These are phyloP conservation scores for Alternaria alternata DNA, from an alignment of 2,329 filamentous ascomycete genomes.

Conservation along the genomic window DNA sequence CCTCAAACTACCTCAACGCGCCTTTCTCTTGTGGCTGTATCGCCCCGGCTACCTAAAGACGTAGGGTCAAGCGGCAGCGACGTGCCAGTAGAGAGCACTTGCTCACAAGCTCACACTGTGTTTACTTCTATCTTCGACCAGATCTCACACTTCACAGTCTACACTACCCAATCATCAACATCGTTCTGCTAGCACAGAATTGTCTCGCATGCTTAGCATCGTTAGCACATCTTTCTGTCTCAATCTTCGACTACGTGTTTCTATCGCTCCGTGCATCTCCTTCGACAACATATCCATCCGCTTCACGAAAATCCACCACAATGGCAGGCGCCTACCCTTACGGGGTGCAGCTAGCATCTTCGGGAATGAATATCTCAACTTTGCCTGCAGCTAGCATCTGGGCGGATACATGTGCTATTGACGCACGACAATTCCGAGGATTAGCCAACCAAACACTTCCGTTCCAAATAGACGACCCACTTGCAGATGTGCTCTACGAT, in stretches of 20 bases:
- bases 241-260: not conserved
- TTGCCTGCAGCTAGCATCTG: not conserved
- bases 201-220: not conserved
- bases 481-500: not conserved
- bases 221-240: not conserved
- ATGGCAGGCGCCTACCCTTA: not conserved
- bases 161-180: not conserved
- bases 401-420: not conserved
- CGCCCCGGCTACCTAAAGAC: not conserved
- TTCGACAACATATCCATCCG: not conserved
- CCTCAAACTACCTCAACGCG: not conserved
- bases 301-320: not conserved
- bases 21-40: not conserved
- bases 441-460: not conserved
- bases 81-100: not conserved
- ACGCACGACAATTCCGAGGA: not conserved
- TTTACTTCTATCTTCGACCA: not conserved
- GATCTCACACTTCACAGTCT: not conserved
- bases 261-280: not conserved
- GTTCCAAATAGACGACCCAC: not conserved
- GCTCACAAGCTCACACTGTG: not conserved
- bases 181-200: not conserved
- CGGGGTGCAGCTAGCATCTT: not conserved
- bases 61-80: not conserved
- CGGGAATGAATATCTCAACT: not conserved